Evolutionary conservation across 2,329 filamentous ascomycete species (phyloP), one percentile per base, ranked within the genome.

Genomic region (Colletotrichum sp.): DNA sequence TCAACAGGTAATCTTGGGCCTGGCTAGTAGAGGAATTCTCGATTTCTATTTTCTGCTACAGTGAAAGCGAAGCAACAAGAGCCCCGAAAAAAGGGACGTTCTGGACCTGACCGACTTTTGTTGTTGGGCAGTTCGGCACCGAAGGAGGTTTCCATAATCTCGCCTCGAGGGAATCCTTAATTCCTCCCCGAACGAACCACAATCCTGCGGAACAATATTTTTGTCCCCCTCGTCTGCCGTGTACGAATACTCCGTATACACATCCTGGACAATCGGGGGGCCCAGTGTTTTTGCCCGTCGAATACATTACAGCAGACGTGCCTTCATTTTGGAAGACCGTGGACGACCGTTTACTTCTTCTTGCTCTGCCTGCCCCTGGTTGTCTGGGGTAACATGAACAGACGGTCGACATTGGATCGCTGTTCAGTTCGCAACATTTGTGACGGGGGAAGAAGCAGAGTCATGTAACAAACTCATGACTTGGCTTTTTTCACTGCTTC

Each of bases 331-430:
- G 52, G 15, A 7, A 44, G 9, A 19, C 52, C n/a, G 52, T 39
- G 7, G 29, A 22, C 29, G 16, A 27, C 49, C 22, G 22, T 69
- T 52, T 32, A 55, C 5, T 52, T 19, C 13, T 36, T n/a, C 25
- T 8, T 44, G 6, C 22, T 49, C 6, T 32, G n/a, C n/a, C 32
- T 34, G 12, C 34, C 39, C 39, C 55, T 27, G 49, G 62, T 71
- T 69, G 36, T 69, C 64, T 61, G 74, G 34, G 70, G 71, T 65
- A 69, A 76, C 59, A 69, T 65, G 69, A 55, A 72, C 63, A 52
- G 52, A 69, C 62, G 27, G 72, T 75, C 72, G 70, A 65, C 27
- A 29, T 27, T 52, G 30, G 16, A 55, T 52, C 25, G 36, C 52
- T 25, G 25, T 49, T 39, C 52, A n/a, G 44, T 62, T 29, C 15